These are phyloP conservation scores for Cnidoscolus chayamansa DNA, from an alignment of 441 rosid species.

Conservation along the genomic window DNA sequence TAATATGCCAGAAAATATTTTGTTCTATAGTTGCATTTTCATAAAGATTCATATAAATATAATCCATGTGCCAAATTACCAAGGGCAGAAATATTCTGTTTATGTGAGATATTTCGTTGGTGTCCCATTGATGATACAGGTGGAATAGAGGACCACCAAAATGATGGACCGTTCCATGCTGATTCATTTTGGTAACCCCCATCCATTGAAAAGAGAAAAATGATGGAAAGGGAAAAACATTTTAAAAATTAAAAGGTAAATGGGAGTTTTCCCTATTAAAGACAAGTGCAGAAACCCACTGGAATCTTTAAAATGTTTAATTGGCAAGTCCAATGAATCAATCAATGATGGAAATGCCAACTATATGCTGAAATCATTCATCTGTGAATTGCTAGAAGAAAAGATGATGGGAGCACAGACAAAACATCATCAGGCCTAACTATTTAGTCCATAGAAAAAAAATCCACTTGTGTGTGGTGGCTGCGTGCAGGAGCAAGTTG, in stretches of 20 bases:
- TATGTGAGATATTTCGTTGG: conserved; percentile 15
- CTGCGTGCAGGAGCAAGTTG: not conserved
- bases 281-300: conserved; percentile 19
- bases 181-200: conserved; percentile 1
- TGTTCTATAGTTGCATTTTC: conserved; percentile 19
- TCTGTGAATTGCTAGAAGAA: not conserved
- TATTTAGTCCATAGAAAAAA: conserved; percentile 7
- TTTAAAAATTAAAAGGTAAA: conserved; percentile 3
- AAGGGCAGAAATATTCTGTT: conserved; percentile 23
- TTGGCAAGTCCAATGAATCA: conserved; percentile 18
- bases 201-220: conserved; percentile 8
- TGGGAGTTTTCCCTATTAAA: conserved; percentile 23
- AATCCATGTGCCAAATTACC: conserved; percentile 18
- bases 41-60: conserved; percentile 23
- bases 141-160: conserved; percentile 22
- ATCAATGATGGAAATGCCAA: conserved; percentile 3
- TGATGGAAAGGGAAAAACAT: conserved; percentile 11
- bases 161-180: conserved; percentile 17
- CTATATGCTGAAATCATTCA: not conserved
- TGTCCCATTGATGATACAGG: conserved; percentile 12
- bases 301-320: conserved; percentile 2
- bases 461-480: not conserved
- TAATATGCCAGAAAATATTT: conserved; percentile 19
- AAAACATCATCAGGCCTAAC: conserved; percentile 11
- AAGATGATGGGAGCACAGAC: not conserved